A percentile compares a stretch with the other conserved stretches of the same genome.
These are phyloP conservation scores for Neurospora sp. DNA, from an alignment of 495 filamentous ascomycete genomes.

Conservation along the genomic window DNA sequence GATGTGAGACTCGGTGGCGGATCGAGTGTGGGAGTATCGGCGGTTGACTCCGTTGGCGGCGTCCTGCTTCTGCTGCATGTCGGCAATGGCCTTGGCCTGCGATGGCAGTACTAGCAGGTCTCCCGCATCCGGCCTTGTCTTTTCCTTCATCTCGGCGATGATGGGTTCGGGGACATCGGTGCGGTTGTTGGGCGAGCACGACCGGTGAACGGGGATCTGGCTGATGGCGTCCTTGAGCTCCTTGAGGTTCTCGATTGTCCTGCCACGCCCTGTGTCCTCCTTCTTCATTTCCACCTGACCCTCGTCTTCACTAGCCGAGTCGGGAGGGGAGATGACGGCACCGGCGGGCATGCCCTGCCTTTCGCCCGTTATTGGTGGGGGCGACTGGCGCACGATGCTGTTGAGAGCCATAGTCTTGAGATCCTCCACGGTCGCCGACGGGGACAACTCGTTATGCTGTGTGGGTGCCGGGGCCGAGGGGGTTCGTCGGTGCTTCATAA, in stretches of 20 bases:
- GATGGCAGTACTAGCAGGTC: slow-evolving; percentile 26
- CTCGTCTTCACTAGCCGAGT: slow-evolving; percentile 77
- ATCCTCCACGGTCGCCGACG: slow-evolving; percentile 37
- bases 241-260: slow-evolving; percentile 54
- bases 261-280: slow-evolving; percentile 18
- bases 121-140: slow-evolving; percentile 9
- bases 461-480: slow-evolving; percentile 25
- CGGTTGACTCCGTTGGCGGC: slow-evolving; percentile 21
- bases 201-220: slow-evolving; percentile 59
- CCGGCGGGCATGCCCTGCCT: slow-evolving; percentile 55
- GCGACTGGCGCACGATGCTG: slow-evolving; percentile 63
- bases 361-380: slow-evolving; percentile 61
- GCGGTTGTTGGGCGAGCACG: slow-evolving; percentile 46
- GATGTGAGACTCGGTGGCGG: slow-evolving; percentile 68
- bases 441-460: slow-evolving; percentile 27
- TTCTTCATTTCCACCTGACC: slow-evolving; percentile 6
- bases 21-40: slow-evolving; percentile 64
- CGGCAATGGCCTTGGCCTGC: slow-evolving; percentile 23
- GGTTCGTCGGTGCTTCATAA: slow-evolving; percentile 47
- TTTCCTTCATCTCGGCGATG: not conserved
- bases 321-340: slow-evolving; percentile 79
- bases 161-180: slow-evolving; percentile 9
- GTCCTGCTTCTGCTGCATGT: slow-evolving; percentile 28
- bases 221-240: slow-evolving; percentile 78
- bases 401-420: slow-evolving; percentile 37